Conservation (phyloP, 441 rosid genomes). For the Raphanus hybrid region DNA sequence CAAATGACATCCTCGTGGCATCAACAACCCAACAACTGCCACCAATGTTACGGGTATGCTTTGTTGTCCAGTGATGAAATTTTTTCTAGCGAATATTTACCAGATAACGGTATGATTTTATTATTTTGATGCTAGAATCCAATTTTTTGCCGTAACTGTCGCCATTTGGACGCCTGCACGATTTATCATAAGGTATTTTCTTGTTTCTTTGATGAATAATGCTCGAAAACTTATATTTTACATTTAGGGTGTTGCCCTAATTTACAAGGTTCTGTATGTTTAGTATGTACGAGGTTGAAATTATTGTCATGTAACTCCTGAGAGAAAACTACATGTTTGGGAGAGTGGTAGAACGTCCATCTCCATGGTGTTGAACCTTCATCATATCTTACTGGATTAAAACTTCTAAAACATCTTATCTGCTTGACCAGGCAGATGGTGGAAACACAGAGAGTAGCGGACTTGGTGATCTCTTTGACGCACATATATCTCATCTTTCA, state of each 20-base stretch:
- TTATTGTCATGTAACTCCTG: slow-evolving; percentile 6
- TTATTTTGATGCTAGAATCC: slow-evolving; percentile 61
- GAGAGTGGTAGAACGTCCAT: slow-evolving; percentile 5
- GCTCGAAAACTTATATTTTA: background rate
- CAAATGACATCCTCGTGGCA: slow-evolving; percentile 82
- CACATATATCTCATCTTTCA: slow-evolving; percentile 74
- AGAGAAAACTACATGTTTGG: background rate
- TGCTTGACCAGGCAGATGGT: slow-evolving; percentile 81
- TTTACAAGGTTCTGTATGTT: slow-evolving; percentile 11
- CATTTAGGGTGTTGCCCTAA: background rate
- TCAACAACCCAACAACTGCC: slow-evolving; percentile 78
- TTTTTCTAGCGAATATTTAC: slow-evolving; percentile 19
- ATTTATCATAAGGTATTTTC: slow-evolving; percentile 89
- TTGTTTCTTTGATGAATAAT: slow-evolving; percentile 16
- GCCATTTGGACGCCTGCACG: slow-evolving; percentile 90
- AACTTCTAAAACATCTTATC: slow-evolving; percentile 29
- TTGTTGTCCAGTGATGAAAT: slow-evolving; percentile 30
- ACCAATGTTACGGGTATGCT: slow-evolving; percentile 83
- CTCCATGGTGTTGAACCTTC: slow-evolving; percentile 24
- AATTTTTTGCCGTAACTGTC: slow-evolving; percentile 86
- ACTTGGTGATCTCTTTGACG: slow-evolving; percentile 77
- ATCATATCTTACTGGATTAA: slow-evolving; percentile 13
- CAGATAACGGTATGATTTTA: slow-evolving; percentile 22
- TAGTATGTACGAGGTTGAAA: slow-evolving; percentile 4
- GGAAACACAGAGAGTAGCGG: slow-evolving; percentile 87